Base-by-base conservation (phyloP, 495 filamentous ascomycete species). In the Lepraria neglecta region DNA sequence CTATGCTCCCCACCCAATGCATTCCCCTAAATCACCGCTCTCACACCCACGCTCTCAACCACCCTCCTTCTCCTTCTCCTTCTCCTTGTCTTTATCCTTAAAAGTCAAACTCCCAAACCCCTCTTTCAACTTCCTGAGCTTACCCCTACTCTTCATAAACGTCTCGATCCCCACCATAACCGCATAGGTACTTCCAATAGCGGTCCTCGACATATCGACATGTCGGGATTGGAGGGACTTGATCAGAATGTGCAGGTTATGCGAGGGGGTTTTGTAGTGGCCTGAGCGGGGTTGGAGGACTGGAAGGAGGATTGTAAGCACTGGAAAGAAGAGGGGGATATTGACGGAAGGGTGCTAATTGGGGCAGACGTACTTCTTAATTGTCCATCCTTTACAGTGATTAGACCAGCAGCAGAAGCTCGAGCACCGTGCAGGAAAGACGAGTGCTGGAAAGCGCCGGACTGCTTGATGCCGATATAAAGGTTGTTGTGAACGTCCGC, bases 381-480 rank as follows among this genome's bases (percentile, higher is more conserved):
- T 42, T 87, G 82, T 12, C 92, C 92, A 60, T 91, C 77, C 64
- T 87, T 87, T 53, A 96, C 85, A 69, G 87, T 91, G 64, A 96
- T 91, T 46, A 92, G 73, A 0, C 92, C 91, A 10, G 91, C 91
- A 2, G 91, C 89, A 0, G 84, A 82, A 48, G 96, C 90, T 19
- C 90, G 82, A 19, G 80, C 79, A 15, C 92, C 92, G 51, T 90
- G 87, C 3, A 97, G 76, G 67, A 97, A 97, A 0, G 87, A 91
- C 7, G 83, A 88, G 73, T 97, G 92, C 67, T 96, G 92, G 69
- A 97, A 97, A 9, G 87, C 82, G 31, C 92, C 92, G 31, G 82
- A 83, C 69, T 89, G 85, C 67, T 97, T 96, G 72, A 97, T 94
- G 48, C 90, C 91, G 43, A 96, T 82, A 74, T 96, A 96, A 0